phyloP scores from a whole-genome alignment of 352 stramenopile genomes.

The Phytophthora fragariae region DNA sequence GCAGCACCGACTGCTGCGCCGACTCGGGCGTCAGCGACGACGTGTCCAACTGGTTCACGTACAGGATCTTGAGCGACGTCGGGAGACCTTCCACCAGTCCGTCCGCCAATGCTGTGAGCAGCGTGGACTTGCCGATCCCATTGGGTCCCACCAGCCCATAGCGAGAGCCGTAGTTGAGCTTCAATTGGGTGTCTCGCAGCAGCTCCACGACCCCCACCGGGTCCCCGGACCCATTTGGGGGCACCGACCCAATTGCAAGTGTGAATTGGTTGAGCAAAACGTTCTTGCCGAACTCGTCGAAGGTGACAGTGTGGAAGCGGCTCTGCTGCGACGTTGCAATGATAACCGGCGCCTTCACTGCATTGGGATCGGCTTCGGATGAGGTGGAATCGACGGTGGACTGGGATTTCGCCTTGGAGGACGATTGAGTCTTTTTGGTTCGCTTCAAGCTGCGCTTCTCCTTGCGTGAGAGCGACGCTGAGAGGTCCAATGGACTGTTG shows the following conservation, averaged over 20 bases:
- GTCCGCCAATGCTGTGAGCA: constrained; percentile 93
- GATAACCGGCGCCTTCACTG: constrained; percentile 19
- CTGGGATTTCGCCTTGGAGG: constrained; percentile 10
- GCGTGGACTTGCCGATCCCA: constrained; percentile 91
- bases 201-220: constrained; percentile 51
- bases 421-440: constrained; percentile 23
- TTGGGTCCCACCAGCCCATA: constrained; percentile 91
- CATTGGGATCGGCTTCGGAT: constrained; percentile 4
- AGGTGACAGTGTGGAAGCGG: constrained; percentile 69
- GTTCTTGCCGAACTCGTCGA: constrained; percentile 69
- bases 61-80: constrained; percentile 57
- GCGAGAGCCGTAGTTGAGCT: constrained; percentile 72
- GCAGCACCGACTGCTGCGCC: constrained; percentile 44
- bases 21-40: constrained; percentile 40
- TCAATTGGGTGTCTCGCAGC: constrained; percentile 73
- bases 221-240: constrained; percentile 16
- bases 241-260: constrained; percentile 41
- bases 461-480: constrained; percentile 51
- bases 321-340: constrained; percentile 64
- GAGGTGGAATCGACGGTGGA: constrained; percentile 7
- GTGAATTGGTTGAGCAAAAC: constrained; percentile 67
- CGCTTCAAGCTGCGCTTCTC: constrained; percentile 54
- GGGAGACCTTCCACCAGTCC: constrained; percentile 77
- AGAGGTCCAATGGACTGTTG: constrained; percentile 41
- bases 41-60: constrained; percentile 71